Percentiles rank a stretch among this genome's conserved stretches.
Evolutionary conservation across 2,329 filamentous ascomycete species (phyloP).

Genomic region (Penicillium sumatraense): DNA sequence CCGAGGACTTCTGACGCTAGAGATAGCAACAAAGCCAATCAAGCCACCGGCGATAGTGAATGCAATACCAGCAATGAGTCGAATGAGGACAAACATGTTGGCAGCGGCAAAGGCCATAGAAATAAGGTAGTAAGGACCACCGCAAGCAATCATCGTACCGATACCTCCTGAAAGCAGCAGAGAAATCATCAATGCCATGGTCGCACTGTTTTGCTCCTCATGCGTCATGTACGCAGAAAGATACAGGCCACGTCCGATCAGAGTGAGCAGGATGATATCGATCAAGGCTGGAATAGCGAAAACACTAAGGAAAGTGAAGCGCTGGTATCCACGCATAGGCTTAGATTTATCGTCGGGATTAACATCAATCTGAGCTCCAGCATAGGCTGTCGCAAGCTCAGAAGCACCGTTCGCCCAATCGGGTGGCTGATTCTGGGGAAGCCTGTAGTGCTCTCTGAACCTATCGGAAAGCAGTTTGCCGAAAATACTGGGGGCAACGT

Average conservation of each 20-base stretch:
- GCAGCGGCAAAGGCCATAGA: slow-evolving; percentile 61
- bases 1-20: slow-evolving; percentile 48
- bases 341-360: slow-evolving; percentile 52
- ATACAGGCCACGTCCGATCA: slow-evolving; percentile 64
- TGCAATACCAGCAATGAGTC: slow-evolving; percentile 56
- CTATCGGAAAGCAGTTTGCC: slow-evolving; percentile 49
- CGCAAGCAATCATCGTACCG: slow-evolving; percentile 67
- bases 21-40: slow-evolving; percentile 58
- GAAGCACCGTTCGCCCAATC: slow-evolving; percentile 56
- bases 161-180: slow-evolving; percentile 64
- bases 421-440: slow-evolving; percentile 49
- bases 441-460: slow-evolving; percentile 51
- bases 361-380: slow-evolving; percentile 58
- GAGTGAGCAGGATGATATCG: slow-evolving; percentile 63
- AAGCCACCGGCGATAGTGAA: slow-evolving; percentile 58
- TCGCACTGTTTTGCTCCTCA: slow-evolving; percentile 57
- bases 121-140: slow-evolving; percentile 65
- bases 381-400: slow-evolving; percentile 57
- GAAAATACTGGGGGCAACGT: slow-evolving; percentile 56
- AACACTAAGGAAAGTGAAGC: slow-evolving; percentile 63
- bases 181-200: slow-evolving; percentile 62
- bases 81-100: slow-evolving; percentile 60
- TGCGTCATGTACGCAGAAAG: slow-evolving; percentile 61
- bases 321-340: slow-evolving; percentile 51
- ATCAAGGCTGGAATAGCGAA: slow-evolving; percentile 67